phyloP scores from a whole-genome alignment of 2,329 filamentous ascomycete genomes.

The Fusarium sp. region DNA sequence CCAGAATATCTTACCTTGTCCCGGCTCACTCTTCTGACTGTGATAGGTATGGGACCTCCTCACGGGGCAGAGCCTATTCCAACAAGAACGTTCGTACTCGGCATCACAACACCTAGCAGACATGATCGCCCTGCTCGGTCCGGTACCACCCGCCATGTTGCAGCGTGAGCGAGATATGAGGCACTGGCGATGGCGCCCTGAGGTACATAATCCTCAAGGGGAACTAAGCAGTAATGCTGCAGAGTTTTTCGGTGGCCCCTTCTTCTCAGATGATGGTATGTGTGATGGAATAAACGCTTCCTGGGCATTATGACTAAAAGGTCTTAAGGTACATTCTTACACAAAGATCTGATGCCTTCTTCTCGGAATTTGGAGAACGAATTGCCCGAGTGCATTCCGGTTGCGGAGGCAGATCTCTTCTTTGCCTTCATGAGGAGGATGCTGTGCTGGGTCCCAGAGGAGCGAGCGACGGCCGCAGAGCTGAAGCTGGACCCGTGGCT shows the following conservation, averaged over 20 bases:
- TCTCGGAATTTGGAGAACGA: slow-evolving; percentile 22
- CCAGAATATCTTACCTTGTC: background rate
- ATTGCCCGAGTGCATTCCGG: slow-evolving; percentile 32
- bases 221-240: slow-evolving; percentile 32
- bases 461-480: slow-evolving; percentile 44
- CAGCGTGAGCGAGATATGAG: slow-evolving; percentile 39
- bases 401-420: slow-evolving; percentile 32
- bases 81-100: slow-evolving; percentile 32
- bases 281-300: background rate
- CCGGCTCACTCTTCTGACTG: slow-evolving; percentile 2
- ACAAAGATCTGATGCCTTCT: slow-evolving; percentile 29
- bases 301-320: background rate
- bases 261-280: slow-evolving; percentile 42
- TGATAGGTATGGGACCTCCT: slow-evolving; percentile 47
- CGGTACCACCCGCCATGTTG: slow-evolving; percentile 34
- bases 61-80: slow-evolving; percentile 40
- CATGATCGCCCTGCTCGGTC: slow-evolving; percentile 45
- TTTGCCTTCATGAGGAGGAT: slow-evolving; percentile 46
- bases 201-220: slow-evolving; percentile 28
- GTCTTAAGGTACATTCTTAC: slow-evolving; percentile 29
- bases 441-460: slow-evolving; percentile 46
- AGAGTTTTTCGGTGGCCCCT: slow-evolving; percentile 41
- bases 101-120: slow-evolving; percentile 44
- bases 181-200: slow-evolving; percentile 36
- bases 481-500: slow-evolving; percentile 47